phyloP scores from a whole-genome alignment of 2,329 filamentous ascomycete genomes.

The Alternaria arbusti region DNA sequence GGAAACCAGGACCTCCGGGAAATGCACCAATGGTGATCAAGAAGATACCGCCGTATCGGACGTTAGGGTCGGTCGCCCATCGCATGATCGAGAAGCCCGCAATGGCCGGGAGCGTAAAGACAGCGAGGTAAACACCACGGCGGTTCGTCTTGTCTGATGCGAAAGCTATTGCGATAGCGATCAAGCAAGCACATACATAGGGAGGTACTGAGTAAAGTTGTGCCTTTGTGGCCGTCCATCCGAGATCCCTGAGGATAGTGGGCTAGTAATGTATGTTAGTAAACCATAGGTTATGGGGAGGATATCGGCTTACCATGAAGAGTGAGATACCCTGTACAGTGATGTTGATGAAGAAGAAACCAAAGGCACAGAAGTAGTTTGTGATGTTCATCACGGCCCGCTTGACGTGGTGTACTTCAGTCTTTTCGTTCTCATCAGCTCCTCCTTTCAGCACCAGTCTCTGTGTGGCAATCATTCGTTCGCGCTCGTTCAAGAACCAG shows the following conservation, averaged over 20 bases:
- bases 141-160: constrained; percentile 47
- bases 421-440: constrained; percentile 54
- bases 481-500: constrained; percentile 59
- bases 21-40: constrained; percentile 64
- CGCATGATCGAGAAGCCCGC: constrained; percentile 61
- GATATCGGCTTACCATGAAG: constrained; percentile 42
- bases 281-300: background rate
- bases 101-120: constrained; percentile 51
- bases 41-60: constrained; percentile 62
- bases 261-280: constrained; percentile 29
- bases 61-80: constrained; percentile 63
- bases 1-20: constrained; percentile 64
- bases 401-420: constrained; percentile 58
- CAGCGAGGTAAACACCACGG: constrained; percentile 47
- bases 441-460: constrained; percentile 60
- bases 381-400: constrained; percentile 62
- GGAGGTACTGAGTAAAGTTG: constrained; percentile 50
- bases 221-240: constrained; percentile 47
- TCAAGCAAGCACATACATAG: constrained; percentile 46
- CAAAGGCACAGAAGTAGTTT: constrained; percentile 64
- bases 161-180: constrained; percentile 47
- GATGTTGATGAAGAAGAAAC: constrained; percentile 67
- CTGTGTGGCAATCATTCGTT: constrained; percentile 61
- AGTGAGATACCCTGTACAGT: constrained; percentile 59
- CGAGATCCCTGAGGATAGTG: constrained; percentile 47